These are phyloP conservation scores for Pharus latifolius DNA, from an alignment of 176 grass and related monocot species.

Conservation along the genomic window DNA sequence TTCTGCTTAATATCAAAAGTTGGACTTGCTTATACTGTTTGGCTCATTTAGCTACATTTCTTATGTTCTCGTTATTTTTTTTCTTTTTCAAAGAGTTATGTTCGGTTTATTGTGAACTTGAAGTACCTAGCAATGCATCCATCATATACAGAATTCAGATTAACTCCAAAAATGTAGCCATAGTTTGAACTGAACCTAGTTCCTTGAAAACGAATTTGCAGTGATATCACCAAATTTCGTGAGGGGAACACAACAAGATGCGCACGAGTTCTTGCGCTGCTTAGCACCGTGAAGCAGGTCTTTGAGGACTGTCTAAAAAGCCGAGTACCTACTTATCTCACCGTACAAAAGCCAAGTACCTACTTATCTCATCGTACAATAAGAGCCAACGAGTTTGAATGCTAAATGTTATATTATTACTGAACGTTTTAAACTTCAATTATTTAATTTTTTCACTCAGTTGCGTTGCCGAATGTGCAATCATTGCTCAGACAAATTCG, in stretches of 20 bases:
- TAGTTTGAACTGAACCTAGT: background rate
- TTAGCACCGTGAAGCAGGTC: conserved; percentile 26
- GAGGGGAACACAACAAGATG: conserved; percentile 28
- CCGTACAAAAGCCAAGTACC: no score
- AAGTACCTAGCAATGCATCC: background rate
- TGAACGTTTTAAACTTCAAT: background rate
- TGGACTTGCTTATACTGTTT: no score
- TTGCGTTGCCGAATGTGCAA: conserved; percentile 6
- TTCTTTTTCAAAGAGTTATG: no score
- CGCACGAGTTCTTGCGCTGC: conserved; percentile 32
- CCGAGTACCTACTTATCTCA: background rate
- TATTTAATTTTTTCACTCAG: background rate
- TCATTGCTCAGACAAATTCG: conserved; percentile 1
- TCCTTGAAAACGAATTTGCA: conserved; percentile 19
- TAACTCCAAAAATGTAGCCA: no score
- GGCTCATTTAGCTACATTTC: no score
- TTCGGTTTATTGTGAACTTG: no score
- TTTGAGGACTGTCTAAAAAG: conserved; percentile 4
- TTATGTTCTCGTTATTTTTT: no score
- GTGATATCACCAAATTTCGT: conserved; percentile 34
- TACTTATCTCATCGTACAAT: no score
- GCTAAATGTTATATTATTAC: no score
- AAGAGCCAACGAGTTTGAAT: no score
- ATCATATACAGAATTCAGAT: no score
- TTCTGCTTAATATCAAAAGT: no score